Base-by-base conservation (phyloP, 352 stramenopile genomes). In the Peronospora destructor region DNA sequence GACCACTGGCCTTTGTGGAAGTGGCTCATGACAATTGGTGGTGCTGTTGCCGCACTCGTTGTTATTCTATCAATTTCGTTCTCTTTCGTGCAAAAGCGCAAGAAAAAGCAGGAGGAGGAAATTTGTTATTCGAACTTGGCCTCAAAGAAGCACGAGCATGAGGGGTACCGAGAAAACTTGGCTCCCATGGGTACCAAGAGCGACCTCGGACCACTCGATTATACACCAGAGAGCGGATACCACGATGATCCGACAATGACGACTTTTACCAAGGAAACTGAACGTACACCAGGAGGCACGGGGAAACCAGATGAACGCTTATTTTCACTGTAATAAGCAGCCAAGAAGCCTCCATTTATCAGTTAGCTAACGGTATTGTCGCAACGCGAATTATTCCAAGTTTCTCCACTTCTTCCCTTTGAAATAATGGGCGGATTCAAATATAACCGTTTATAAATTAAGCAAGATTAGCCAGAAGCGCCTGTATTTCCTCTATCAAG, bases 1-100 rank as follows among this genome's bases (percentile, higher is more conserved):
- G 59, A 75, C 17, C 41, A 61, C 26, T 79, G 65, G 58, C 70
- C 75, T 6, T 54, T 68, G 23, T 84, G 71, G 58, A 84, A 84
- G 44, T 78, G 64, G 56, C 47, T 81, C 40, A 53, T 84, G 16
- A 86, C 75, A 1, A 71, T 84, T 32, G 68, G 52, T 17, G 75
- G 75, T 51, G 75, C 49, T 21, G 46, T 86, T 19, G 75, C 75
- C 5, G 73, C 72, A 9, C 7, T 80, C 19, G 70, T 78, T 56
- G 5, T 26, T 26, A 6, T 26, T 26, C 2, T 26, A 26, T 83
- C 71, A 19, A 83, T 83, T 49, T 50, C 54, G 12, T 55, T 79
- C 30, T 83, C 71, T 0, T 83, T 74, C 45, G 16, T 63, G 2
- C 71, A 76, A 21, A 73, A 56, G 19, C 65, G 66, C 17, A 63